Evolutionary conservation across 495 filamentous ascomycete species (phyloP).

Genomic region (Jackrogersella multiformis): DNA sequence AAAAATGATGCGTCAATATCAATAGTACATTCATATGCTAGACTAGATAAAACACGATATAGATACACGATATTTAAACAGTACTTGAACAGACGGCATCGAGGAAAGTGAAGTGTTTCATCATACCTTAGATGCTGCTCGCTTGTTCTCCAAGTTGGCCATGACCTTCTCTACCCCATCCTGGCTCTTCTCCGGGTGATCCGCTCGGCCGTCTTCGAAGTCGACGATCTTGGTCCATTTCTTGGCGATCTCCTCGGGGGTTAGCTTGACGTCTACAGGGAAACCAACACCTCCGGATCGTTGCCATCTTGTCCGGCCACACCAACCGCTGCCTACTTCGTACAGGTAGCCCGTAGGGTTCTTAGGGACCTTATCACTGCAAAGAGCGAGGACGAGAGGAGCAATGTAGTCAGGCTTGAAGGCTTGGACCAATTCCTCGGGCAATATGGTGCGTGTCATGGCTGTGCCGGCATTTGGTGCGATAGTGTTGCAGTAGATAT

Average conservation of each 20-base stretch:
- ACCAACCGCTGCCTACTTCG: slow-evolving; percentile 97
- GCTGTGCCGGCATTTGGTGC: slow-evolving; percentile 96
- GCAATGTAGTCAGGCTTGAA: slow-evolving; percentile 99
- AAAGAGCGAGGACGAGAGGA: slow-evolving; percentile 86
- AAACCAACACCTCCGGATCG: slow-evolving; percentile 90
- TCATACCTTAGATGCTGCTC: slow-evolving; percentile 59
- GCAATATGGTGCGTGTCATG: slow-evolving; percentile 95
- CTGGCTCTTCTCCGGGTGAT: slow-evolving; percentile 82
- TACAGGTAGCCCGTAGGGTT: slow-evolving; percentile 89
- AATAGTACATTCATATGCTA: slow-evolving; percentile 39
- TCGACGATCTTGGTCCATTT: slow-evolving; percentile 82
- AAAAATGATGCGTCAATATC: slow-evolving; percentile 44
- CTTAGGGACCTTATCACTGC: slow-evolving; percentile 86
- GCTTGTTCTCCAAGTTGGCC: slow-evolving; percentile 85
- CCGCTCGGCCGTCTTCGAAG: slow-evolving; percentile 90
- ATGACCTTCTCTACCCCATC: slow-evolving; percentile 87
- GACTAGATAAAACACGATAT: slow-evolving; percentile 44
- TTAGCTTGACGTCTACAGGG: slow-evolving; percentile 86
- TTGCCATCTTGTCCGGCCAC: slow-evolving; percentile 92
- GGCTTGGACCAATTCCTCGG: slow-evolving; percentile 96
- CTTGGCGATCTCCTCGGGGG: slow-evolving; percentile 83
- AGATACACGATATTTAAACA: slow-evolving; percentile 31
- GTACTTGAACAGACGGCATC: slow-evolving; percentile 31
- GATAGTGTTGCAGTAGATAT: slow-evolving; percentile 98
- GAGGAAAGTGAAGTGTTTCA: slow-evolving; percentile 45